Base-by-base conservation (phyloP, 129 eudicot species). In the Heracleum sosnowskyi region DNA sequence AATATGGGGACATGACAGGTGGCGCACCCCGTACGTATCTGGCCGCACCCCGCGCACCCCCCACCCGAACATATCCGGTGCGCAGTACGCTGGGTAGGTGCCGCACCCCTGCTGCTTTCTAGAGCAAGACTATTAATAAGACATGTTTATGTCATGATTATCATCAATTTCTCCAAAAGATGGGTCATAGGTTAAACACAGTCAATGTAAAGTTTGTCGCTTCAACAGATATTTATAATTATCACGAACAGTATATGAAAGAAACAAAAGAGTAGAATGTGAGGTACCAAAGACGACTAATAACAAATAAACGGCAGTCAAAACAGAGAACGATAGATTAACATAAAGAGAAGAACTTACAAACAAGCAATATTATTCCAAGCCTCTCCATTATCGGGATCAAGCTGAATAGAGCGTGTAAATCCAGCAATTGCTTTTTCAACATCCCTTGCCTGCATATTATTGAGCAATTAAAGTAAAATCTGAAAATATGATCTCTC, bases 381-480 rank as follows among this genome's bases (percentile, higher is more conserved):
- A 45, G 99, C 97, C 87, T 96, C 99, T 70, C 97, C 97, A 73
- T 92, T 90, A 63, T 92, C 97, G 17, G 99, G 99, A 86, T 96
- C 99, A 39, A 96, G 90, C 78, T 92, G 97, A 55, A 96, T 91
- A 11, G 97, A 88, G 29, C 95, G 97, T 31, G 97, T 90, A 76
- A 96, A 96, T 4, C 90, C 97, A 82, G 87, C 93, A 8, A 96
- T 36, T 47, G 99, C 94, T 79, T 89, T 92, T 13, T 89, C 96
- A 24, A 92, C 76, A 80, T 92, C 99, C 73, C 91, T 80, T 18
- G 90, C 87, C 89, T 86, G 81, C 64, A 80, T 46, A 68, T 24
- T 26, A 37, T 13, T 29, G 28, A 22, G 9, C 66, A 69, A 7
- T 26, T 7, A 22, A 75, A 60, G 68, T 60, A 26, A 60, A n/a